Evolutionary conservation across 2,329 filamentous ascomycete species (phyloP).

Genomic region (Aspergillus candidus): DNA sequence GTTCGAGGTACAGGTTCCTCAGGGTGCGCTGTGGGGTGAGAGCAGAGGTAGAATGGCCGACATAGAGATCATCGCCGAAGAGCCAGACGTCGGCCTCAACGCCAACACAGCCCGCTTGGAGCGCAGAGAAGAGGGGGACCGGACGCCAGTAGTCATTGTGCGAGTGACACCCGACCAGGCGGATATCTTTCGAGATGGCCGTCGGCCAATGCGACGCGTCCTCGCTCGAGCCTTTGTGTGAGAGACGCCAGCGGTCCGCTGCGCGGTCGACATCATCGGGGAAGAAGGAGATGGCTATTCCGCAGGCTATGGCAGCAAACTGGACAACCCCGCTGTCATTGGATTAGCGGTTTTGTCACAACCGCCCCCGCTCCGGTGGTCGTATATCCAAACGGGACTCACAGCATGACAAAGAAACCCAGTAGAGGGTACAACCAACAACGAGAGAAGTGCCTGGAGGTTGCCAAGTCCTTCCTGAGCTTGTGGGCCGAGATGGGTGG

Average conservation of each 20-base stretch:
- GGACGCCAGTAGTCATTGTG: constrained; percentile 56
- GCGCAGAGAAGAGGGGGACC: constrained; percentile 50
- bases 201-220: constrained; percentile 40
- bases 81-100: constrained; percentile 56
- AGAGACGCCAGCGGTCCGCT: constrained; percentile 36
- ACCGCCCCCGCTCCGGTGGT: neutral
- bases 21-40: constrained; percentile 46
- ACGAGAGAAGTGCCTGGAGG: constrained; percentile 9
- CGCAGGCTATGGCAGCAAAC: constrained; percentile 33
- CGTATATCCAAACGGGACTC: constrained; percentile 9
- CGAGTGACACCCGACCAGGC: constrained; percentile 49
- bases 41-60: constrained; percentile 47
- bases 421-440: constrained; percentile 16
- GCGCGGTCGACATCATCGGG: constrained; percentile 37
- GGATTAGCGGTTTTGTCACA: constrained; percentile 2
- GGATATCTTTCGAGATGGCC: constrained; percentile 46
- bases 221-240: constrained; percentile 32
- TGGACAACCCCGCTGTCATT: constrained; percentile 35
- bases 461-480: constrained; percentile 7
- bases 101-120: constrained; percentile 49
- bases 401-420: constrained; percentile 31
- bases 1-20: constrained; percentile 48
- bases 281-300: constrained; percentile 37
- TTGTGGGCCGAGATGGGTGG: constrained; percentile 5
- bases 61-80: constrained; percentile 48